phyloP scores from a whole-genome alignment of 768 basidiomycete genomes.

The Myochromella boudieri region DNA sequence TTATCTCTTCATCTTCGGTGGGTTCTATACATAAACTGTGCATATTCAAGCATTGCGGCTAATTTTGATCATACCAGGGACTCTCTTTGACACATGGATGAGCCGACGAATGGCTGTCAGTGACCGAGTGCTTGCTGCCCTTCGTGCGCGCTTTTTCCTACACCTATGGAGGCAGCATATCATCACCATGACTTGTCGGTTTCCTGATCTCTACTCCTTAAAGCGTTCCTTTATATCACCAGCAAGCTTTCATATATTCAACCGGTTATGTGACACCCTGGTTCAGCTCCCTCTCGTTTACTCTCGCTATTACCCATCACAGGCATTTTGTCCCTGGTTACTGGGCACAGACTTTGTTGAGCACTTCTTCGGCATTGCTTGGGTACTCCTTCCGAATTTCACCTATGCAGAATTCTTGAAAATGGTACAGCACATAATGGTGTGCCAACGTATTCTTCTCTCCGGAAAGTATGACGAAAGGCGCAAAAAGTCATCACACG shows the following conservation, averaged over 20 bases:
- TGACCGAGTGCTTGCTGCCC: conserved; percentile 17
- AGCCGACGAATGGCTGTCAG: conserved; percentile 15
- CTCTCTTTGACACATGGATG: conserved; percentile 25
- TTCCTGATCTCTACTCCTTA: conserved; percentile 22
- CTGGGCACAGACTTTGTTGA: conserved; percentile 25
- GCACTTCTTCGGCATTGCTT: conserved; percentile 27
- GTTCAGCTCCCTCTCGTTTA: conserved; percentile 20
- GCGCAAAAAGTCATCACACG: not conserved
- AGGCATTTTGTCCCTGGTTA: conserved; percentile 24
- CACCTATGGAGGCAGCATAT: conserved; percentile 20
- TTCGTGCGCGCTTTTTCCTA: conserved; percentile 21
- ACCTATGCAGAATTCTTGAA: conserved; percentile 25
- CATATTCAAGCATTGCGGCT: not conserved
- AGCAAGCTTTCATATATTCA: conserved; percentile 26
- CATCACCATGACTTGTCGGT: conserved; percentile 8
- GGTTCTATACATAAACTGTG: not conserved
- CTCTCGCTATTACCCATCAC: conserved; percentile 15
- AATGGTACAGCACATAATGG: conserved; percentile 24
- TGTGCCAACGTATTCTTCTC: conserved; percentile 24
- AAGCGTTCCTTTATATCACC: conserved; percentile 22
- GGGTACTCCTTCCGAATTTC: conserved; percentile 26
- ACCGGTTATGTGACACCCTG: conserved; percentile 25
- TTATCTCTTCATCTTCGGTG: conserved; percentile 24
- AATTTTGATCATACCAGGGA: conserved; percentile 10
- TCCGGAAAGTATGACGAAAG: conserved; percentile 11